These are phyloP conservation scores for Pseudopediastrum boryanum DNA, from an alignment of 139 green algal genomes.

Conservation along the genomic window DNA sequence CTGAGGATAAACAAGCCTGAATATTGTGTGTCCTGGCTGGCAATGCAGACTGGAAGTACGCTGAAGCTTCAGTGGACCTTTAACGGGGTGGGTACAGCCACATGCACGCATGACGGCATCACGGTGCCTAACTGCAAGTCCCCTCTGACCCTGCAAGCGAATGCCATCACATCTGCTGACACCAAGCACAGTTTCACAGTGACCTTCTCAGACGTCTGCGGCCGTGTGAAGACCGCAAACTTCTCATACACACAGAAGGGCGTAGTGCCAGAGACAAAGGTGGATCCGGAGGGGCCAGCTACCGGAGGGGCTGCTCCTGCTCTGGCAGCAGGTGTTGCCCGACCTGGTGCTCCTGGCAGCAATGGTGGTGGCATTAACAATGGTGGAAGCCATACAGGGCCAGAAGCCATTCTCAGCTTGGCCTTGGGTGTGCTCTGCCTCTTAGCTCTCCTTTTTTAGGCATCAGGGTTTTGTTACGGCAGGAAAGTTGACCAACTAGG, in stretches of 20 bases:
- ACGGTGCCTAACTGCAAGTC: neutral
- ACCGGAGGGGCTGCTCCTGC: neutral
- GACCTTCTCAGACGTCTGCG: conserved; percentile 26
- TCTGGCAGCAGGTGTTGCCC: neutral
- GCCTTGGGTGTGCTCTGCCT: too few species aligned
- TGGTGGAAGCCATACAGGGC: too few species aligned
- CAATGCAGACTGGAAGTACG: neutral
- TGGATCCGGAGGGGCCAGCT: neutral
- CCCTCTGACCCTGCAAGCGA: neutral
- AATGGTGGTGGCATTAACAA: neutral
- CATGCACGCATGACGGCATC: neutral
- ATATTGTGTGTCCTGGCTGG: neutral
- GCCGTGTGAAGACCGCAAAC: conserved; percentile 7
- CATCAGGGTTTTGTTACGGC: too few species aligned
- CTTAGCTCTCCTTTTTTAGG: too few species aligned
- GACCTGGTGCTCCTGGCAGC: conserved; percentile 7
- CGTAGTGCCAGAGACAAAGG: conserved; percentile 1
- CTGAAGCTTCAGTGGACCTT: neutral
- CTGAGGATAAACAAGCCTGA: too few species aligned
- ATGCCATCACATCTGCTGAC: neutral
- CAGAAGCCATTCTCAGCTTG: too few species aligned
- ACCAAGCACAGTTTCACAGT: neutral
- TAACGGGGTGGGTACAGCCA: neutral
- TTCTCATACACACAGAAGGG: conserved; percentile 18
- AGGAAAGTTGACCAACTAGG: too few species aligned